Evolutionary conservation across 1,284 basidiomycete species (phyloP).

Genomic region (Xerocomus cyaneibrunnescens): DNA sequence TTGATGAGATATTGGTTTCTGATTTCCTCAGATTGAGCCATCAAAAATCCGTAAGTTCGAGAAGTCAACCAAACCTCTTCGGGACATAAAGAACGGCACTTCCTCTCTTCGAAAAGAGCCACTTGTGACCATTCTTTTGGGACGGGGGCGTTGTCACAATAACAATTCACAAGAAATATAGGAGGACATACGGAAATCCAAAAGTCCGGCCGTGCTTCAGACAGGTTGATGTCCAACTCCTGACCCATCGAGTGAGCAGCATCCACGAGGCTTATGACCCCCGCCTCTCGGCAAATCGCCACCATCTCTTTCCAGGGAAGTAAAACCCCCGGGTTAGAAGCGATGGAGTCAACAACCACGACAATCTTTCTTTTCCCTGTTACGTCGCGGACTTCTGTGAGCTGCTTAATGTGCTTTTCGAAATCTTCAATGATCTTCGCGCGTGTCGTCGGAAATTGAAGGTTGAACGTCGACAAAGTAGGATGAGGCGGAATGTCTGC

Average conservation of each 20-base stretch:
- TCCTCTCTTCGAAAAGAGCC: slow-evolving; percentile 74
- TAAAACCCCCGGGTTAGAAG: slow-evolving; percentile 66
- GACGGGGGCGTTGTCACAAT: background rate
- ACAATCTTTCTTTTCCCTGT: slow-evolving; percentile 53
- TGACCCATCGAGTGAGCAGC: slow-evolving; percentile 84
- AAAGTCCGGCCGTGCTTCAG: slow-evolving; percentile 67
- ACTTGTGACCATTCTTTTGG: slow-evolving; percentile 78
- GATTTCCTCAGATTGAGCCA: background rate
- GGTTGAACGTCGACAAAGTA: slow-evolving; percentile 46
- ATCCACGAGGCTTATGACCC: slow-evolving; percentile 73
- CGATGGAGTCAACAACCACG: slow-evolving; percentile 75
- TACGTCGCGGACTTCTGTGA: slow-evolving; percentile 1
- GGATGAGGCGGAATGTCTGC: slow-evolving; percentile 58
- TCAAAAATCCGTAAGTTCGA: background rate
- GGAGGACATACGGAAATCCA: slow-evolving; percentile 64
- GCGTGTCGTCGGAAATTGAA: slow-evolving; percentile 67
- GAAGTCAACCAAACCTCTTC: slow-evolving; percentile 48
- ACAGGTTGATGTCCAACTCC: slow-evolving; percentile 59
- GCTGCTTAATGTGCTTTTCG: slow-evolving; percentile 40
- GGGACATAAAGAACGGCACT: slow-evolving; percentile 80
- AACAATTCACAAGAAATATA: background rate
- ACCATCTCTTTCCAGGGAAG: slow-evolving; percentile 84
- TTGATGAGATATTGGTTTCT: slow-evolving; percentile 76
- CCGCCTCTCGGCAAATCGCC: slow-evolving; percentile 64
- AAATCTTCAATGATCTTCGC: slow-evolving; percentile 58